Base-by-base conservation (phyloP, 2,329 filamentous ascomycete genomes). In the Cercospora sp. region DNA sequence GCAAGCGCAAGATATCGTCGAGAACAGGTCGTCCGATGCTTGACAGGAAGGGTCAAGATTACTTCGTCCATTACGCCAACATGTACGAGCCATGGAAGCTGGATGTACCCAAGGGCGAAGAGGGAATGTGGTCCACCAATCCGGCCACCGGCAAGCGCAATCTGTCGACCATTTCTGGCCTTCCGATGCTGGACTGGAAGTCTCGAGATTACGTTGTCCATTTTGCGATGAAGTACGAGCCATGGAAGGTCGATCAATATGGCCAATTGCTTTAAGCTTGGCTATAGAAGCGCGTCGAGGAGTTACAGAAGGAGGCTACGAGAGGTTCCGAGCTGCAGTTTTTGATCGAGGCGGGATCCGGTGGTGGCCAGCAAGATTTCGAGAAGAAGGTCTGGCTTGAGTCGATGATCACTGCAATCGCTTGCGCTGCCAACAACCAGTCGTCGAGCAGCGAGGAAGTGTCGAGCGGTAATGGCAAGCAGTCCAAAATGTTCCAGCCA, bases 41-140 rank as follows among this genome's bases (percentile, higher is more conserved):
- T 30, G 62, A 64, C 36, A 39, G 30, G 20, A 64, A 26, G 12
- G 28, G 28, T n/a, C 31, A 48, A 48, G 61, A 64, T 28, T 64
- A 36, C 23, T 20, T 39, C 4, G 18, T 58, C 31, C 28, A 64
- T 16, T 18, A 57, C 18, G 61, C 61, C 18, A 48, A 16, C 16
- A 36, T 16, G 12, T 30, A 64, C 23, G 31, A 55, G 48, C 61
- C 45, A 18, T 64, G 61, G 61, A 42, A 39, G 18, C 12, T 64
- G n/a, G 53, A 59, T n/a, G 33, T 59, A 8, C 62, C 51, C 1
- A 10, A n/a, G 10, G 62, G 62, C 28, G 51, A 64, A 16, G 62
- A 64, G 31, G 62, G 62, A 13, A 39, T 57, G 48, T 64, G 62
- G 62, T 23, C 13, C 13, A 13, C 58, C 48, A 31, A 64, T 12